phyloP scores from a whole-genome alignment of 2,329 filamentous ascomycete genomes.

The Biscogniauxia sp. region DNA sequence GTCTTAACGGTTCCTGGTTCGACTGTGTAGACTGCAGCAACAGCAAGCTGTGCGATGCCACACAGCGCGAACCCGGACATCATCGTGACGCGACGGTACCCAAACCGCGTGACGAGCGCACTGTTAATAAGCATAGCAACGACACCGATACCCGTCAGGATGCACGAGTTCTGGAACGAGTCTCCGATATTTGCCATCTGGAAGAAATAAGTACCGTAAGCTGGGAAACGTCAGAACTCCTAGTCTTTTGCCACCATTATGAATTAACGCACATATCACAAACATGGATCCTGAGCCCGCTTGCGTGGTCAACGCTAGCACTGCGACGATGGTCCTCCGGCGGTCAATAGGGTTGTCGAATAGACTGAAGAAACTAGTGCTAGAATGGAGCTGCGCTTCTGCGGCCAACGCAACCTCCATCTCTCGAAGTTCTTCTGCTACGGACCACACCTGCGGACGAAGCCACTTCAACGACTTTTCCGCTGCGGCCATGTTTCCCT shows the following conservation, averaged over 20 bases:
- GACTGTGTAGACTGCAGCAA: constrained; percentile 48
- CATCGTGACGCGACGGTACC: constrained; percentile 51
- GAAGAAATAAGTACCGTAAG: constrained; percentile 57
- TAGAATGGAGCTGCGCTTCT: constrained; percentile 29
- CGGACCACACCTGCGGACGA: constrained; percentile 28
- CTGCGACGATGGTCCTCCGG: constrained; percentile 45
- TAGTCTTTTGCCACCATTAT: neutral
- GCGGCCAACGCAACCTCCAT: constrained; percentile 35
- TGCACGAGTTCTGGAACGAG: constrained; percentile 54
- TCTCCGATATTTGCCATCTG: constrained; percentile 53
- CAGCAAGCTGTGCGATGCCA: constrained; percentile 51
- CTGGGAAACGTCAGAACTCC: constrained; percentile 26
- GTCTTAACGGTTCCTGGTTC: constrained; percentile 33
- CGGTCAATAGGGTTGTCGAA: constrained; percentile 49
- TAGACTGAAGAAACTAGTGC: constrained; percentile 42
- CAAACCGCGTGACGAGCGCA: constrained; percentile 48
- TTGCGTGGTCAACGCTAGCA: constrained; percentile 46
- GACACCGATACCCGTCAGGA: constrained; percentile 51
- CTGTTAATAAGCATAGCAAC: constrained; percentile 52
- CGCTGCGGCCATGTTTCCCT: constrained; percentile 25
- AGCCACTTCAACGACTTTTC: constrained; percentile 32
- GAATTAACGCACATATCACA: constrained; percentile 42
- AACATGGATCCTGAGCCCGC: constrained; percentile 54
- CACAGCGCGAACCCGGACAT: constrained; percentile 48
- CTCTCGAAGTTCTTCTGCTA: constrained; percentile 33